phyloP scores from a whole-genome alignment of 148 eudicot species.

The Beta vulgaris region DNA sequence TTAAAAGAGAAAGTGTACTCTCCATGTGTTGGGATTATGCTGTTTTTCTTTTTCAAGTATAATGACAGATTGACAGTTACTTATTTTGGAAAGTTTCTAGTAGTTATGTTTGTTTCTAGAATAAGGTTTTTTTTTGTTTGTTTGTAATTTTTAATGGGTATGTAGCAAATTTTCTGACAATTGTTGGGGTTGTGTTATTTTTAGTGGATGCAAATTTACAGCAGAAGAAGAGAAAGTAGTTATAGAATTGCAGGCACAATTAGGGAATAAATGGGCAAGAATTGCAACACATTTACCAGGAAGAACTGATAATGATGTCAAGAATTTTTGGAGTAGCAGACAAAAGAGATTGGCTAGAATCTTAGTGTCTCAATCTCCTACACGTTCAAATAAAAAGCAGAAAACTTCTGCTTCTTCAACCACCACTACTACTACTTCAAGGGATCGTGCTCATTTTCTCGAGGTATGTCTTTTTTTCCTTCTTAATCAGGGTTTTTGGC shows the following conservation, averaged over 20 bases:
- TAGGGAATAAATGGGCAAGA: conserved; percentile 85
- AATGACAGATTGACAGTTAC: too few relatives aligned
- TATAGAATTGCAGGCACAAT: conserved; percentile 58
- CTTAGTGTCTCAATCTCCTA: conserved; percentile 27
- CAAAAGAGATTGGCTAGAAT: conserved; percentile 64
- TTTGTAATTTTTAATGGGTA: not conserved
- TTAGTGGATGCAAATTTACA: conserved; percentile 77
- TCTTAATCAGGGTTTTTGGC: too few relatives aligned
- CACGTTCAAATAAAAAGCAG: not conserved
- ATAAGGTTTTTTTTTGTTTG: too few relatives aligned
- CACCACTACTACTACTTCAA: not conserved
- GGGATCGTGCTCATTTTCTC: not conserved
- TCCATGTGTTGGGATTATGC: too few relatives aligned
- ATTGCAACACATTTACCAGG: conserved; percentile 68
- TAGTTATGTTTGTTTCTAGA: too few relatives aligned
- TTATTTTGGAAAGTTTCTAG: too few relatives aligned
- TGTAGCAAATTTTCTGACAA: not conserved
- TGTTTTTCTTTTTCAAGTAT: too few relatives aligned
- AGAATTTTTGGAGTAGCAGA: conserved; percentile 91
- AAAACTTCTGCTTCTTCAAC: conserved; percentile 23
- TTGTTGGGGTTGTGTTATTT: not conserved
- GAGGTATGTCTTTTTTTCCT: conserved; percentile 8
- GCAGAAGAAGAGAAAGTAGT: conserved; percentile 73
- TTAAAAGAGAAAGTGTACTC: too few relatives aligned
- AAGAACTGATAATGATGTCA: conserved; percentile 81